Evolutionary conservation across 495 filamentous ascomycete species (phyloP), one percentile per base, ranked within the genome.

Genomic region (Penicillium egyptiacum): DNA sequence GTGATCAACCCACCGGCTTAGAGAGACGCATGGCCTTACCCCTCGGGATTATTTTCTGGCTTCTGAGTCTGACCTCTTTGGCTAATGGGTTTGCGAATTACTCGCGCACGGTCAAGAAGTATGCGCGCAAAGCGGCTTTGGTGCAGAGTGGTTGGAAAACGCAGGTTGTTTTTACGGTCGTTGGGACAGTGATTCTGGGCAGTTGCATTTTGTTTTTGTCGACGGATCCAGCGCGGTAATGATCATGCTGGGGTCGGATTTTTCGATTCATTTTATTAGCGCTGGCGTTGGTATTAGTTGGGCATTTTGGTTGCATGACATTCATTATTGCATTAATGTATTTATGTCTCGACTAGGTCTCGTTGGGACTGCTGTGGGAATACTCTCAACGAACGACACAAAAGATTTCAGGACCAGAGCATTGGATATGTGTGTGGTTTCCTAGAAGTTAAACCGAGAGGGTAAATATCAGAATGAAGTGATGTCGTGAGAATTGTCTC

Each of bases 81-180:
- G 77, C 75, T 8, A 84, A 85, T 22, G 94, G 94, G 1, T 76
- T 95, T 41, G 86, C 84, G 1, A 97, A 96, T 65, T 98, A 98
- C 67, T 80, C 94, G 46, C 86, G 83, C 61, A 92, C 92, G 2
- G 86, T 98, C n/a, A 87, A 81, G 55, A 87, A 89, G 66, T 98
- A 95, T 69, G 86, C 84, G 56, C 78, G 83, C 35, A 83, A 87
- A 60, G 77, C 79, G 25, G 94, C 94, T 0, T 78, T 98, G 54
- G 94, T 98, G 35, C 94, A 98, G 74, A 89, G 85, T 47, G 94
- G 94, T 31, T 93, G 89, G 86, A 96, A 91, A 75, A 97, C 94
- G 35, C 92, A 96, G 70, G 66, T 83, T 22, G 75, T 92, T 22
- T 87, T 96, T 71, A 85, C 83, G 0, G 74, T 89, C 11, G 84